These are phyloP conservation scores for Phytophthora crassamura DNA, from an alignment of 352 stramenopile genomes.

Conservation along the genomic window DNA sequence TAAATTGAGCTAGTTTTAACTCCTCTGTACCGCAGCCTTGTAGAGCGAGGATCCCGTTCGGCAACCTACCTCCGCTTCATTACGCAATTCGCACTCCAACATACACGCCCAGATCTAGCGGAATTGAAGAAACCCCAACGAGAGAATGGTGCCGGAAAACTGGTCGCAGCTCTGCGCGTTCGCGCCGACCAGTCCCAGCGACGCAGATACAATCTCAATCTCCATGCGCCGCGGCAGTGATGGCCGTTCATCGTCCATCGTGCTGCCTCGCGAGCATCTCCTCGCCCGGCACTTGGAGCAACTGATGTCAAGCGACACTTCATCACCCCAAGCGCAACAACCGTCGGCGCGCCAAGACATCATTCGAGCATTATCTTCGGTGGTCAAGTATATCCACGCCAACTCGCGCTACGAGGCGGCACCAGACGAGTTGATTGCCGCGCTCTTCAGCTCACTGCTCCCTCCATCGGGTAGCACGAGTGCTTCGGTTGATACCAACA, in stretches of 20 bases:
- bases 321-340: background rate
- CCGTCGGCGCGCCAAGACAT: background rate
- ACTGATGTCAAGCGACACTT: slow-evolving; percentile 7
- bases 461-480: background rate
- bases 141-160: background rate
- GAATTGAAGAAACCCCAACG: background rate
- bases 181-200: background rate
- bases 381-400: slow-evolving; percentile 14
- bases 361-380: slow-evolving; percentile 1
- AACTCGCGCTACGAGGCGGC: slow-evolving; percentile 11
- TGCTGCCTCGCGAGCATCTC: background rate
- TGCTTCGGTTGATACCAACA: slow-evolving; percentile 5
- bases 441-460: slow-evolving; percentile 8
- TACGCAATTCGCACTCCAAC: background rate
- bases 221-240: background rate
- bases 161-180: background rate
- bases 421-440: background rate
- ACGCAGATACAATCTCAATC: background rate
- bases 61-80: background rate
- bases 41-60: background rate
- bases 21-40: too few relatives aligned
- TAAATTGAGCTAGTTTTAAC: too few relatives aligned
- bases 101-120: background rate
- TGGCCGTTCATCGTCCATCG: background rate
- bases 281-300: slow-evolving; percentile 4